These are phyloP conservation scores for Populus trichocarpa DNA, from an alignment of 441 rosid species.

Conservation along the genomic window DNA sequence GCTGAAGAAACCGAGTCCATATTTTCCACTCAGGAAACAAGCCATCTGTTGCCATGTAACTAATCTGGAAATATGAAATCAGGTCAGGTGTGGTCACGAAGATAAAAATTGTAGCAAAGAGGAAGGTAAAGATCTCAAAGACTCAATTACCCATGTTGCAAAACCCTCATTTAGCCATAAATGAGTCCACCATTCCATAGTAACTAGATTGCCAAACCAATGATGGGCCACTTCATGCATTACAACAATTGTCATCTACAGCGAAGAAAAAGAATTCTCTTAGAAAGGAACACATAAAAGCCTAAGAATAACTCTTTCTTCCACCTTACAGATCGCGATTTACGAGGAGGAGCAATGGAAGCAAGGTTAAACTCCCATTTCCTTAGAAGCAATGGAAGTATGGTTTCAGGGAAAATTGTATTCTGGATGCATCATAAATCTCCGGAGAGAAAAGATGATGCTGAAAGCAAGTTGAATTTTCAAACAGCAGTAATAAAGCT, in stretches of 20 bases:
- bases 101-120: background rate
- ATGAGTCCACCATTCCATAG: slow-evolving; percentile 52
- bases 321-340: no score
- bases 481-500: background rate
- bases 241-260: slow-evolving; percentile 27
- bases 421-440: slow-evolving; percentile 18
- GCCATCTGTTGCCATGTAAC: slow-evolving; percentile 32
- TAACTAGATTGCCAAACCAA: slow-evolving; percentile 50
- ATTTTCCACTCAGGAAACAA: slow-evolving; percentile 42
- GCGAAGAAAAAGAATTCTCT: background rate
- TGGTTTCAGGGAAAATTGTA: no score
- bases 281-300: background rate
- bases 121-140: background rate
- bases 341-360: no score
- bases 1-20: slow-evolving; percentile 37
- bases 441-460: background rate
- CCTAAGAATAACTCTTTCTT: background rate
- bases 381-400: background rate
- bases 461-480: background rate
- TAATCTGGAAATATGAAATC: slow-evolving; percentile 27
- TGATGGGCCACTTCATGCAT: slow-evolving; percentile 42
- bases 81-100: background rate
- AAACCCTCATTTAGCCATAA: slow-evolving; percentile 47
- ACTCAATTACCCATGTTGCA: slow-evolving; percentile 37
- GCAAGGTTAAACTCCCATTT: background rate